These are phyloP conservation scores for Rehmannia glutinosa DNA, from an alignment of 257 asterid genomes.

Conservation along the genomic window DNA sequence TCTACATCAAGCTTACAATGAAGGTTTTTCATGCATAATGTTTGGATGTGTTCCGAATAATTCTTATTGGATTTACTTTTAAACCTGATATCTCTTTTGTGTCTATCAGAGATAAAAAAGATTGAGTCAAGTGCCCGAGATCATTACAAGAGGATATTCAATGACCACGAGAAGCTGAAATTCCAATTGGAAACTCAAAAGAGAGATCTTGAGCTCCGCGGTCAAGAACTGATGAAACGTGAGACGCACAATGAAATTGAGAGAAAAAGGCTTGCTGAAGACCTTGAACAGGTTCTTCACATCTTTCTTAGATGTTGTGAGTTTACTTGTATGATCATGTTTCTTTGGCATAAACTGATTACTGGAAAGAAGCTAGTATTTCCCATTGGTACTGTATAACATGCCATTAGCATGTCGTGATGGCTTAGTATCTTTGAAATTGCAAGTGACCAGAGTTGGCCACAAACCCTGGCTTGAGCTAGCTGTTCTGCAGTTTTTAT, in stretches of 20 bases:
- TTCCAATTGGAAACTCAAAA: constrained; percentile 60
- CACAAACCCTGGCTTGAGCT: neutral
- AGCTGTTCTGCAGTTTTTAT: neutral
- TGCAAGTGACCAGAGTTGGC: neutral
- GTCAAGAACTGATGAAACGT: constrained; percentile 67
- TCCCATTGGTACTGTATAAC: neutral
- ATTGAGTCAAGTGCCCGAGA: constrained; percentile 70
- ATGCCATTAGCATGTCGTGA: constrained; percentile 14
- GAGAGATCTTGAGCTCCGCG: constrained; percentile 68
- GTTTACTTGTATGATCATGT: neutral
- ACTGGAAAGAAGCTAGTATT: constrained; percentile 6
- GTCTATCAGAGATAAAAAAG: constrained; percentile 64
- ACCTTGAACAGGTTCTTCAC: constrained; percentile 66
- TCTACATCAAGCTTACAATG: constrained; percentile 65
- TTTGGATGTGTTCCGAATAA: constrained; percentile 10
- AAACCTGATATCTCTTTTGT: constrained; percentile 24
- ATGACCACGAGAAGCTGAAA: constrained; percentile 76
- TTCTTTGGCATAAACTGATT: constrained; percentile 2
- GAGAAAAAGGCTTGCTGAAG: constrained; percentile 66
- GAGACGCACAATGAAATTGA: constrained; percentile 74
- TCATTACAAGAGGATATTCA: constrained; percentile 71
- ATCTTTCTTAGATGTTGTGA: constrained; percentile 18
- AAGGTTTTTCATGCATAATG: constrained; percentile 45
- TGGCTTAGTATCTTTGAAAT: constrained; percentile 1
- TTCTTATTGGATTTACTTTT: constrained; percentile 3